phyloP scores from a whole-genome alignment of 208 protist species.

The Trypanosoma cruzi region DNA sequence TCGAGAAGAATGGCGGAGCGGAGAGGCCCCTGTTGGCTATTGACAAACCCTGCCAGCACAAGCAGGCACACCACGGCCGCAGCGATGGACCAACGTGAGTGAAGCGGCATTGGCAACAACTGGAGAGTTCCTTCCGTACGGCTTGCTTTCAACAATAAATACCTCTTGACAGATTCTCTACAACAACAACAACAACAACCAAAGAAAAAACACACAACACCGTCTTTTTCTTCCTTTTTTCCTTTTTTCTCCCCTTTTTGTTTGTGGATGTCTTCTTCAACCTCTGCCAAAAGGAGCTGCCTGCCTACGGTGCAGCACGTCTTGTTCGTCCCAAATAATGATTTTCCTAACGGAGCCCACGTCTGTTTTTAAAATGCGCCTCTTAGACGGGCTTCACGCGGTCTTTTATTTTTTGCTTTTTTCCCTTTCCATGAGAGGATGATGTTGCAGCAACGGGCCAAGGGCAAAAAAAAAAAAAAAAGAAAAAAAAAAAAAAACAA shows the following conservation, averaged over 20 bases:
- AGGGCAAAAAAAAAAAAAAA: too few species aligned
- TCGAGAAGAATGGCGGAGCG: slow-evolving; percentile 57
- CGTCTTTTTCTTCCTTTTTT: neutral
- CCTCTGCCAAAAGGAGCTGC: too few species aligned
- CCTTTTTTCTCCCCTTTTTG: neutral
- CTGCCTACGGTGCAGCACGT: too few species aligned
- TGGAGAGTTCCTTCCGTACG: neutral
- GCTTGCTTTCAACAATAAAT: neutral
- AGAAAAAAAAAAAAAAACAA: too few species aligned
- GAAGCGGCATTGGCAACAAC: neutral
- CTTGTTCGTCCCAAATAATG: too few species aligned
- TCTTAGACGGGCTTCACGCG: too few species aligned
- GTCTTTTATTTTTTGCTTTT: too few species aligned
- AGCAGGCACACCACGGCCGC: neutral
- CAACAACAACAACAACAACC: neutral
- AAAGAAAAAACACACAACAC: neutral
- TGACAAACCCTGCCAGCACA: neutral
- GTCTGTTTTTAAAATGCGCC: too few species aligned
- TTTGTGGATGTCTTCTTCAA: too few species aligned
- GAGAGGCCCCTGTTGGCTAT: neutral
- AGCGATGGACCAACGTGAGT: neutral
- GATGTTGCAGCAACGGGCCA: too few species aligned
- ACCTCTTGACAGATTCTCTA: neutral
- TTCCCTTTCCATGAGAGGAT: too few species aligned
- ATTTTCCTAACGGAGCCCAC: too few species aligned